Evolutionary conservation across 805 yeast genomes (phyloP), one percentile per base, ranked within the genome.

Genomic region (Kodamaea laetipori): DNA sequence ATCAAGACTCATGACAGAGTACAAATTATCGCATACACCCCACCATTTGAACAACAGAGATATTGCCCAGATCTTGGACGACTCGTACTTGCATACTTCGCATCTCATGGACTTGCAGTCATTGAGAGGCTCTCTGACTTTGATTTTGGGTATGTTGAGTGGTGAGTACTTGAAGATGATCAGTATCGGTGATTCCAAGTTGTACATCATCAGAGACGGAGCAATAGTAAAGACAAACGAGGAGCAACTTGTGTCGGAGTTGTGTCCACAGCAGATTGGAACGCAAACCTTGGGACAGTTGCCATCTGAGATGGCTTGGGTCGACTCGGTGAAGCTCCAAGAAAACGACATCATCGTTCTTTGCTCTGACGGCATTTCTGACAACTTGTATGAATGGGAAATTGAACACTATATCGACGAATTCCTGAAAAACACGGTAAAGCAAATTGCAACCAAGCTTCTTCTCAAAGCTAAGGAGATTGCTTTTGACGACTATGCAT

Each of bases 261-360:
- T 76, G 43, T 77, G 81, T 54, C 82, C 82, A 4, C 65, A 70
- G 48, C 82, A 77, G 49, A 74, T 77, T 6, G 82, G 82, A 1
- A 77, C 82, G 0, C 78, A 75, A 31, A 65, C 74, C 4, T 53
- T 66, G 19, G 57, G 54, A 11, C 56, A 60, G 38, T 41, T 70
- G 21, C 82, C 82, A 1, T 73, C 78, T 4, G 66, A 69, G 31
- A 61, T 76, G 47, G 80, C 77, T 2, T 67, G 76, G 67, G 73
- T 70, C 19, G 69, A 65, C 31, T 67, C 73, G 8, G 55, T 72
- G 27, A 61, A 67, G 36, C 47, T 77, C 9, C 46, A 65, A 38
- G 67, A 62, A 30, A 60, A 67, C 35, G 82, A 77, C 49, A 51
- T 76, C 8, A 53, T 77, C 1, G 55, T 77, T 13, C 49, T 76